Conservation (phyloP, 352 stramenopile genomes). For the Globisporangium irregulare region DNA sequence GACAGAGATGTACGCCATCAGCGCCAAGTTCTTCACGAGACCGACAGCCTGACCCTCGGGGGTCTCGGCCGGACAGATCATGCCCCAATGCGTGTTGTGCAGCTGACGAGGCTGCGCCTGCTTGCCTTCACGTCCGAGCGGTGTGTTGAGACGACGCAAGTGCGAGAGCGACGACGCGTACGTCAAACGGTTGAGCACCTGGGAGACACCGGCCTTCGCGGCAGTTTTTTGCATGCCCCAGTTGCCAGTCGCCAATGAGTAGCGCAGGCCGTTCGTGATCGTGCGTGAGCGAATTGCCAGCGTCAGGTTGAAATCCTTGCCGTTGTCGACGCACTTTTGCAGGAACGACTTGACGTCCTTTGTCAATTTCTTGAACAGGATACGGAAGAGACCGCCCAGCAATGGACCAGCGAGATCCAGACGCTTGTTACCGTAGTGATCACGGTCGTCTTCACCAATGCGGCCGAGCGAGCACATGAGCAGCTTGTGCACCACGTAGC, state of each 20-base stretch:
- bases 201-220: conserved; percentile 97
- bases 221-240: conserved; percentile 95
- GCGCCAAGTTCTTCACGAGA: conserved; percentile 98
- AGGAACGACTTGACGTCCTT: conserved; percentile 97
- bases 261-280: conserved; percentile 98
- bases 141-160: conserved; percentile 98
- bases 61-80: conserved; percentile 98
- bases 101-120: conserved; percentile 98
- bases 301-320: conserved; percentile 96
- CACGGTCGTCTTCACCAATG: conserved; percentile 98
- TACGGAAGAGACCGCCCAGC: conserved; percentile 96
- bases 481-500: conserved; percentile 99
- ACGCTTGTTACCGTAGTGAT: conserved; percentile 99
- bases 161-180: conserved; percentile 99
- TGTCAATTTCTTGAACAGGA: conserved; percentile 98
- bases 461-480: conserved; percentile 98
- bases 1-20: conserved; percentile 99
- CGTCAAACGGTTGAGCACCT: conserved; percentile 99
- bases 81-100: conserved; percentile 99
- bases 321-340: conserved; percentile 90
- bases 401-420: conserved; percentile 98
- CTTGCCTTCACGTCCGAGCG: conserved; percentile 98
- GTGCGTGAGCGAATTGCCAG: conserved; percentile 96
- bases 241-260: conserved; percentile 99
- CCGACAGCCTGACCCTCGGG: conserved; percentile 95